Percentiles rank a stretch among this genome's conserved stretches.
Conservation (phyloP, 345 rosid species). For the Citrus hindsii region DNA sequence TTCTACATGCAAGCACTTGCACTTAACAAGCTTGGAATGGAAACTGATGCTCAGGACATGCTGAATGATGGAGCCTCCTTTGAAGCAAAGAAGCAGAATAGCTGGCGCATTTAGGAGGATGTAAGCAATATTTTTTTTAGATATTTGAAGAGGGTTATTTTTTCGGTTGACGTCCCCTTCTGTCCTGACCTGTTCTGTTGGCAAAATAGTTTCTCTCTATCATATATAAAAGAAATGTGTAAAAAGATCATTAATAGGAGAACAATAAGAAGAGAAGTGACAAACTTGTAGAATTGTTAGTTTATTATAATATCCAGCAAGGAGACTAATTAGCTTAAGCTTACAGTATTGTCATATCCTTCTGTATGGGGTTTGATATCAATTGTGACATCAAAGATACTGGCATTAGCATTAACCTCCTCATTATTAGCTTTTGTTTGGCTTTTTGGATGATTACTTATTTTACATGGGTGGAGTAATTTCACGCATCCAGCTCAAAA, state of each 20-base stretch:
- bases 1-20: slow-evolving; percentile 97
- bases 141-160: slow-evolving; percentile 3
- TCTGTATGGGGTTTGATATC: too few species aligned
- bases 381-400: too few species aligned
- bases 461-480: too few species aligned
- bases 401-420: too few species aligned
- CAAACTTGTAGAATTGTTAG: not conserved
- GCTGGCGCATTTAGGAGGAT: slow-evolving; percentile 53
- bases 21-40: slow-evolving; percentile 95
- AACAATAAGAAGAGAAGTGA: slow-evolving; percentile 11
- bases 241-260: slow-evolving; percentile 6
- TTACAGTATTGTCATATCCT: too few species aligned
- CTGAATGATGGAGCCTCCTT: slow-evolving; percentile 91
- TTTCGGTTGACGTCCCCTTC: not conserved
- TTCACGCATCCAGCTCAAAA: too few species aligned
- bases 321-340: too few species aligned
- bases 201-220: not conserved
- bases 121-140: not conserved
- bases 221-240: slow-evolving; percentile 10
- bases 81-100: slow-evolving; percentile 81
- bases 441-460: too few species aligned
- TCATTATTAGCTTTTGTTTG: too few species aligned
- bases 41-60: slow-evolving; percentile 96
- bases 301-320: too few species aligned
- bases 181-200: not conserved